Evolutionary conservation across 257 asterid species (phyloP).

Genomic region (Solanum etuberosum): DNA sequence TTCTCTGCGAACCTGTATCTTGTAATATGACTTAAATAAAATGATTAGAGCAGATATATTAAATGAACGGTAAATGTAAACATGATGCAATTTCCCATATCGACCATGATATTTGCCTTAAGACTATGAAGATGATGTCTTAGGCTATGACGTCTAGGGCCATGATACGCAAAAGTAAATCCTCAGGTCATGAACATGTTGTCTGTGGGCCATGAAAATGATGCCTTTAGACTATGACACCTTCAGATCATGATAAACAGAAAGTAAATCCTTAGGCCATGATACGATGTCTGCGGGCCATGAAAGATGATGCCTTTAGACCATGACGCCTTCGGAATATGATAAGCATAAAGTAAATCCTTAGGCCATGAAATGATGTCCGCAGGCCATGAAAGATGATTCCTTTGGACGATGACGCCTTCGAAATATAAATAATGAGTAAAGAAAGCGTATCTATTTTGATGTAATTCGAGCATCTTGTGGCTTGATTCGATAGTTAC

Average conservation of each 20-base stretch:
- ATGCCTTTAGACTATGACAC: neutral
- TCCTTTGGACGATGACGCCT: too few species aligned
- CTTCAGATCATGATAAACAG: neutral
- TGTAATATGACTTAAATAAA: neutral
- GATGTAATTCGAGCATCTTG: too few species aligned
- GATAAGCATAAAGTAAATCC: too few species aligned
- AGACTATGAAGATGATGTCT: neutral
- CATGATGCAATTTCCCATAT: neutral
- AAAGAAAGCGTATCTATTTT: too few species aligned
- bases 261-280: neutral
- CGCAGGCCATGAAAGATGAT: neutral
- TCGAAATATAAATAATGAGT: too few species aligned
- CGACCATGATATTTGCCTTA: neutral
- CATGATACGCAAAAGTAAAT: too few species aligned
- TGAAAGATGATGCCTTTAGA: neutral
- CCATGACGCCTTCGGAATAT: neutral
- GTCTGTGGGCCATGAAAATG: neutral
- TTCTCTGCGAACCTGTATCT: neutral
- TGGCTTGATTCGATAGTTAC: too few species aligned
- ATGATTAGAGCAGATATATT: too few species aligned
- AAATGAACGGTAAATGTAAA: too few species aligned
- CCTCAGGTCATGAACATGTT: neutral
- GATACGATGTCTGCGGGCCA: neutral
- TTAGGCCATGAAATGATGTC: neutral
- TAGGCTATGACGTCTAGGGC: neutral